Conservation (phyloP, 345 rosid genomes). For the Dovyalis caffra region DNA sequence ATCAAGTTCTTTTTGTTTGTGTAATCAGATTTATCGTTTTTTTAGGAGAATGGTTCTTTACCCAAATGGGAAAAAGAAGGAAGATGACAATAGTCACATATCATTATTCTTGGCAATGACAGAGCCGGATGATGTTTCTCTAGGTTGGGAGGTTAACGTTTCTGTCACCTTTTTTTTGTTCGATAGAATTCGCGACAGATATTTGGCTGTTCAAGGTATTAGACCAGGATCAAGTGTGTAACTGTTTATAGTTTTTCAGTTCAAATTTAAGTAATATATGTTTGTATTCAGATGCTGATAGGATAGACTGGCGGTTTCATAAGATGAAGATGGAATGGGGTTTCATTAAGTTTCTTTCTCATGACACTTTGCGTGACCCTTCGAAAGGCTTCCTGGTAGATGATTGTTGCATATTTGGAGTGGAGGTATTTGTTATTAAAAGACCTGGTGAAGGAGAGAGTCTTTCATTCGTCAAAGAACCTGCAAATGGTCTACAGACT, state of each 20-base stretch:
- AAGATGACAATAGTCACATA: neutral
- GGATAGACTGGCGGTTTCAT: neutral
- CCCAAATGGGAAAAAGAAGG: neutral
- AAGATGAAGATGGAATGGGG: neutral
- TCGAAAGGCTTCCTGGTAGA: neutral
- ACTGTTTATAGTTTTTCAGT: neutral
- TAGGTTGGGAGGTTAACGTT: neutral
- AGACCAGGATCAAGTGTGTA: too few species aligned
- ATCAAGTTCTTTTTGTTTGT: too few species aligned
- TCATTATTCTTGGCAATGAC: neutral
- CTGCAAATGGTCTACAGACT: neutral
- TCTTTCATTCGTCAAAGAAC: neutral
- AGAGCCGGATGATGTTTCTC: neutral
- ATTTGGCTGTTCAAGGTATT: neutral
- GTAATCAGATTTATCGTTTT: neutral
- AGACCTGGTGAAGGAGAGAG: neutral
- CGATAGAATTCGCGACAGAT: neutral
- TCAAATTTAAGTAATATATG: neutral
- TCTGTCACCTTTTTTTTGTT: neutral
- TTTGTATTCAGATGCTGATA: neutral
- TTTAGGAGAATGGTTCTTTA: neutral
- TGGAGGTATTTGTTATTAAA: neutral
- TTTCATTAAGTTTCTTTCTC: neutral
- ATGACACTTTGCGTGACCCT: neutral
- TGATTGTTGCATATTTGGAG: neutral